These are phyloP conservation scores for Neophaeococcomyces aloes DNA, from an alignment of 2,329 filamentous ascomycete genomes.

Conservation along the genomic window DNA sequence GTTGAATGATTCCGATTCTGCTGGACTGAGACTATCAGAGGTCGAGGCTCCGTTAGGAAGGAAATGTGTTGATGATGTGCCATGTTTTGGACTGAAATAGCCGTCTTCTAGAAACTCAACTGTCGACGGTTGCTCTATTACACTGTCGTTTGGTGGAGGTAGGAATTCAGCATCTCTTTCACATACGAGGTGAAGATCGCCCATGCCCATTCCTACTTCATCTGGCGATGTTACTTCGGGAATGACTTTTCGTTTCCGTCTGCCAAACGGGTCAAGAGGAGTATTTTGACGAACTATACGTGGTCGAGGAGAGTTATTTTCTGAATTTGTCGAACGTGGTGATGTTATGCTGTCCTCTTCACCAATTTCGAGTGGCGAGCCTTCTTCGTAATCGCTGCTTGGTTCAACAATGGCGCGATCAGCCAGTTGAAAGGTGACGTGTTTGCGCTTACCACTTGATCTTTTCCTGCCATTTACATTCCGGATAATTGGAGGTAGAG, in stretches of 20 bases:
- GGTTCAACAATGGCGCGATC: slow-evolving; percentile 21
- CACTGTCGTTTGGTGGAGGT: background rate
- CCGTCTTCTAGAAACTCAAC: background rate
- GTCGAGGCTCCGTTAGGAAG: background rate
- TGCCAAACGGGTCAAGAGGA: slow-evolving; percentile 5
- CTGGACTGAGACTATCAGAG: slow-evolving; percentile 4
- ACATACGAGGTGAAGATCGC: background rate
- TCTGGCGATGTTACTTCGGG: background rate
- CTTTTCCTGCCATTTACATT: slow-evolving; percentile 10
- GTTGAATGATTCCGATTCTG: background rate
- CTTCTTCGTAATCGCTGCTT: slow-evolving; percentile 21
- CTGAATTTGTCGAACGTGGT: background rate
- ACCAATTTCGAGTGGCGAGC: slow-evolving; percentile 11
- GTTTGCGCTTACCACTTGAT: slow-evolving; percentile 16
- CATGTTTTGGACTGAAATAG: slow-evolving; percentile 1
- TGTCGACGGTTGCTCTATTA: too few species aligned
- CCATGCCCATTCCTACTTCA: slow-evolving; percentile 7
- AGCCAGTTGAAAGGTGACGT: slow-evolving; percentile 21
- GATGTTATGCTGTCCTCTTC: background rate
- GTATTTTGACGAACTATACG: background rate
- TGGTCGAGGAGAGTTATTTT: background rate
- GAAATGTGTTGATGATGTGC: background rate
- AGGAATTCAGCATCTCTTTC: background rate
- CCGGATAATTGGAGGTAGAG: slow-evolving; percentile 19
- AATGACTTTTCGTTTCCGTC: background rate